Evolutionary conservation across 768 basidiomycete genomes (phyloP), one percentile per base, ranked within the genome.

Genomic region (Coprinopsis strossmayeri): DNA sequence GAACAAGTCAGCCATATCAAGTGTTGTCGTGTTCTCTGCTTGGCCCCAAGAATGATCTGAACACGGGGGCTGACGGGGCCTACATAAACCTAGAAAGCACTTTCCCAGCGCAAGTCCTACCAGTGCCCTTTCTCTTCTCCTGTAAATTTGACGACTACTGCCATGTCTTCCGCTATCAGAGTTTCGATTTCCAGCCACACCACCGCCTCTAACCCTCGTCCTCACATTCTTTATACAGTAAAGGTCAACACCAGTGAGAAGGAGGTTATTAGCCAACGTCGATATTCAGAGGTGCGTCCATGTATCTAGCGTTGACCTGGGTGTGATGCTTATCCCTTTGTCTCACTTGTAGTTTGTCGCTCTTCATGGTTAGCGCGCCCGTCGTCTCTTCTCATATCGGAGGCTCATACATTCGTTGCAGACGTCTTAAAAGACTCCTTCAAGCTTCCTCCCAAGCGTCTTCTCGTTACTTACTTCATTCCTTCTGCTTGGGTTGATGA

Each of bases 401-500:
- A 17, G 5, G 3, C 26, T 34, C 24, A 23, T 26, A 38, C 12
- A 46, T 4, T 25, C 43, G 5, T 27, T 13, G 17, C 34, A 55
- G 53, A 57, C 23, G 49, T 52, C 21, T 55, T 65, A 11, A 55
- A 59, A 27, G 62, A 61, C 44, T 49, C 57, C 1, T 65, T 60
- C 48, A 42, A 42, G 18, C 52, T 65, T 9, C 73, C 74, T 10
- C 70, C 72, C 2, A 74, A 74, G 56, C 69, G 68, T 24, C 63
- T 69, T 47, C 57, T 74, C 18, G 61, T 64, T 24, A 73, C 69
- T 13, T 58, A 65, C 5, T 69, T 76, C 53, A 44, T 73, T n/a
- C 74, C 72, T 1, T 66, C 67, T 3, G 69, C 71, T 7, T 74
- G 72, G 72, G 58, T 69, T 23, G 70, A 74, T 55, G 72, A 75